Percentiles rank a stretch among this genome's conserved stretches.
phyloP scores from a whole-genome alignment of 768 basidiomycete species.

The Tricholoma furcatifolium region DNA sequence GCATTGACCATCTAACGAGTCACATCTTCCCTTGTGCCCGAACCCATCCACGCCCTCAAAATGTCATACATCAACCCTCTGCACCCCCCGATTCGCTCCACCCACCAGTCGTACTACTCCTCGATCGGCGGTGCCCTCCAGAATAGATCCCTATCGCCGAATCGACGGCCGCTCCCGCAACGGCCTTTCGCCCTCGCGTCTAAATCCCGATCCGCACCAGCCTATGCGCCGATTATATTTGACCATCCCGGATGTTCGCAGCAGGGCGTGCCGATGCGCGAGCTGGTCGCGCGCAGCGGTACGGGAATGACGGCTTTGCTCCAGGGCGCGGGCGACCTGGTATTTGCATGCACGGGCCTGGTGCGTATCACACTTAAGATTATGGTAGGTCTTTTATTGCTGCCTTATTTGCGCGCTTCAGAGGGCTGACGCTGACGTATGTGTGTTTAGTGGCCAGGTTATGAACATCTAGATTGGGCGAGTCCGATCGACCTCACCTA shows the following conservation, averaged over 20 bases:
- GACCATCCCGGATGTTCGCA: conserved; percentile 38
- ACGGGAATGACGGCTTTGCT: conserved; percentile 35
- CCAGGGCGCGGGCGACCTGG: conserved; percentile 35
- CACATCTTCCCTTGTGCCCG: neutral
- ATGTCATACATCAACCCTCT: conserved; percentile 46
- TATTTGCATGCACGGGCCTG: conserved; percentile 34
- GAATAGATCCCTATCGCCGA: conserved; percentile 25
- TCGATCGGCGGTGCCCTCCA: conserved; percentile 25
- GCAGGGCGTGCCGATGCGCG: conserved; percentile 47
- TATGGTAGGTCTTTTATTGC: conserved; percentile 25
- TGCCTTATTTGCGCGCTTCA: no score
- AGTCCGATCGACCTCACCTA: conserved; percentile 34
- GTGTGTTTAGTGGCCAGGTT: conserved; percentile 51
- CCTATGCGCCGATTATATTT: conserved; percentile 34
- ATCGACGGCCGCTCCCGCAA: conserved; percentile 37
- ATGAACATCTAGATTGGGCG: conserved; percentile 37
- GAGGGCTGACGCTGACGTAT: no score
- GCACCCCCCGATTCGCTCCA: conserved; percentile 34
- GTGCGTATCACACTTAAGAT: conserved; percentile 36
- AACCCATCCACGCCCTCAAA: neutral
- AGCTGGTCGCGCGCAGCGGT: conserved; percentile 36
- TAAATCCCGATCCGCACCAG: conserved; percentile 20
- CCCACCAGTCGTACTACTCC: conserved; percentile 15
- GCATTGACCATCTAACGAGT: no score
- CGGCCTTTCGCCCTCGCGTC: conserved; percentile 19